phyloP scores from a whole-genome alignment of 2,329 filamentous ascomycete species.

The Xylaria multiplex region DNA sequence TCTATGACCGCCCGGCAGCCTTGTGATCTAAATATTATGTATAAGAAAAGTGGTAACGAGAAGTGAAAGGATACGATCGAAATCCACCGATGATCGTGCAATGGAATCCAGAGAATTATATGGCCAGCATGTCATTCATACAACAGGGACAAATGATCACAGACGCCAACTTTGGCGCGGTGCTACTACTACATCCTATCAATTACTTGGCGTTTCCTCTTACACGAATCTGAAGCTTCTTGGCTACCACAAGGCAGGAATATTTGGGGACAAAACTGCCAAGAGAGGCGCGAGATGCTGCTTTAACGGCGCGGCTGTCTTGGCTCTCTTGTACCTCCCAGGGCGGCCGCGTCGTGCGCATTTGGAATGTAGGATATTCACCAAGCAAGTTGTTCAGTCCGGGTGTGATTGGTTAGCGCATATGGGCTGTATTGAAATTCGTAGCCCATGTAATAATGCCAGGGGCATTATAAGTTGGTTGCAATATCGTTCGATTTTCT shows the following conservation, averaged over 20 bases:
- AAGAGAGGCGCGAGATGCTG: conserved; percentile 19
- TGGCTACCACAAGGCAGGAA: conserved; percentile 26
- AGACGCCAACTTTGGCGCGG: conserved; percentile 7
- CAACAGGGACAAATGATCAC: conserved; percentile 5
- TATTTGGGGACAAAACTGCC: conserved; percentile 5
- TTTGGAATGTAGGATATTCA: conserved; percentile 1
- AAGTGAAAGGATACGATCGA: neutral
- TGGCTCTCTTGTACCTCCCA: conserved; percentile 1
- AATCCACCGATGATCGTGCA: neutral
- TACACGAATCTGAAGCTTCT: conserved; percentile 28
- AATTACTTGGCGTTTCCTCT: conserved; percentile 26
- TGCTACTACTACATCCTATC: conserved; percentile 8
- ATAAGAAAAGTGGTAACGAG: neutral
- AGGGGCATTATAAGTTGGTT: conserved; percentile 7
- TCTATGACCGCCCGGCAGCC: conserved; percentile 19
- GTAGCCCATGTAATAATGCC: neutral
- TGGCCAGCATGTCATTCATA: conserved; percentile 4
- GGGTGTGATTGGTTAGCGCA: conserved; percentile 2
- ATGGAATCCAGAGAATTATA: conserved; percentile 12
- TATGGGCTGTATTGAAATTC: too few species aligned
- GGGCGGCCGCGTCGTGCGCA: neutral
- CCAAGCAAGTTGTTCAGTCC: conserved; percentile 1
- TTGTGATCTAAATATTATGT: neutral
- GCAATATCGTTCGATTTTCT: conserved; percentile 28
- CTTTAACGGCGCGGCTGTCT: conserved; percentile 15